Percentiles rank a stretch among this genome's conserved stretches.
phyloP scores from a whole-genome alignment of 73 alveolate species.

The Effrenium voratum region DNA sequence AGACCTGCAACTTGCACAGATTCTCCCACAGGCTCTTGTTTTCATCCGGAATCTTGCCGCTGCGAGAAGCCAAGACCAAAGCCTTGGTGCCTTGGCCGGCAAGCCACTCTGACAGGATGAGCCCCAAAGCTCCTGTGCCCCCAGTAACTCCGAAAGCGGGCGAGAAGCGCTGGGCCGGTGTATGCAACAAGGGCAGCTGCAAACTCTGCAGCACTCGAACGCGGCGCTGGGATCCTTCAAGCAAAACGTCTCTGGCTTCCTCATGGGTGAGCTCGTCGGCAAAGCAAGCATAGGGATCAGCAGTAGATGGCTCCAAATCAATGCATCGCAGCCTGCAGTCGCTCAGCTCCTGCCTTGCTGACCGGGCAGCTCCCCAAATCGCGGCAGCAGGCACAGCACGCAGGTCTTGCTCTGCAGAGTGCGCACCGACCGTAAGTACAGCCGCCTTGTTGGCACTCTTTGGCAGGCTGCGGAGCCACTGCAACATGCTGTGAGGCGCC shows the following conservation, averaged over 20 bases:
- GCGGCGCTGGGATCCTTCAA: neutral
- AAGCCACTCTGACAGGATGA: constrained; percentile 37
- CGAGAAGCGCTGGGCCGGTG: neutral
- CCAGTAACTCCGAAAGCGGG: constrained; percentile 54
- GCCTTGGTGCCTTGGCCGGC: neutral
- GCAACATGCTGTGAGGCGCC: constrained; percentile 28
- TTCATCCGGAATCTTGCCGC: constrained; percentile 43
- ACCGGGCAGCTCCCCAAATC: constrained; percentile 66
- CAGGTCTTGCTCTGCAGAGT: neutral
- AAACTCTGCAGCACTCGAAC: constrained; percentile 20
- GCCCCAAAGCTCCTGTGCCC: constrained; percentile 48
- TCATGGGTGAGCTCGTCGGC: constrained; percentile 1
- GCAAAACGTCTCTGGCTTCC: constrained; percentile 24
- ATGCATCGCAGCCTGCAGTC: constrained; percentile 2
- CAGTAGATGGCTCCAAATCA: neutral
- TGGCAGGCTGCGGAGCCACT: constrained; percentile 51
- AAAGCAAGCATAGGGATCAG: neutral
- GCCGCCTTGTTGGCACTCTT: constrained; percentile 3
- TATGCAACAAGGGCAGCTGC: neutral
- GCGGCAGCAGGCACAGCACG: constrained; percentile 30
- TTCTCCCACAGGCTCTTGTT: constrained; percentile 1
- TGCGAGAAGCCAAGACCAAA: constrained; percentile 41
- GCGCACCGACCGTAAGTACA: constrained; percentile 23
- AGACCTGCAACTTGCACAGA: neutral
- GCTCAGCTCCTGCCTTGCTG: constrained; percentile 48